Base-by-base conservation (phyloP, 1,284 basidiomycete genomes). In the Exobasidium rhododendri region DNA sequence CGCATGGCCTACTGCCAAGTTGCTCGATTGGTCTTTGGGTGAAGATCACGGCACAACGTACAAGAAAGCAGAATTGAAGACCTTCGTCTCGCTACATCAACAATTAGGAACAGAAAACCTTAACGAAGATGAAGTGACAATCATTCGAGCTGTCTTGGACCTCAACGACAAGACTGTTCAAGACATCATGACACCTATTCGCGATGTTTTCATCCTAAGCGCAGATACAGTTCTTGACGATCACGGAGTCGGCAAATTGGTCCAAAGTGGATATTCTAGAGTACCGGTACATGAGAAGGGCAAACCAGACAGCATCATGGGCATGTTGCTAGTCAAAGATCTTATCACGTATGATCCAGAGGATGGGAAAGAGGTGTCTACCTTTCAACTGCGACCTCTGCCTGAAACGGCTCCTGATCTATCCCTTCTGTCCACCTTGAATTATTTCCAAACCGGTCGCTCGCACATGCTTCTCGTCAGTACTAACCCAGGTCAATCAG, bases 391-490 rank as follows among this genome's bases (percentile, higher is more conserved):
- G 46, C 80, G 77, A 0, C 90, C 94, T n/a, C 81, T 97, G 2
- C 94, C 94, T 0, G 94, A 98, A 82, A 93, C 93, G 5, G 84
- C 67, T 54, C 90, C 91, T 1, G 85, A 87, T 22, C 92, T 92
- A 68, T 92, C 80, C n/a, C 72, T 83, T n/a, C 74, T 83, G 6
- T 82, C 83, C 60, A 82, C 72, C 26, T 74, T 81, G 59, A 82
- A 82, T 62, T 83, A 74, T 67, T 79, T 79, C 84, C 94, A 97
- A 84, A 94, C 92, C 2, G 94, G 94, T 5, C 87, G 93, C 55
- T 91, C 92, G 0, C 94, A 98, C 81, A 84, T 97, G 67, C 84
- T 98, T 24, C 83, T 98, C 26, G 86, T 98, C 40, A 92, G 89
- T 69, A 84, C 84, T 11, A 89, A 89, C 0, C 93, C 93, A 0